phyloP scores from a whole-genome alignment of 129 eudicot species.

The Chrysanthemum makinoi region DNA sequence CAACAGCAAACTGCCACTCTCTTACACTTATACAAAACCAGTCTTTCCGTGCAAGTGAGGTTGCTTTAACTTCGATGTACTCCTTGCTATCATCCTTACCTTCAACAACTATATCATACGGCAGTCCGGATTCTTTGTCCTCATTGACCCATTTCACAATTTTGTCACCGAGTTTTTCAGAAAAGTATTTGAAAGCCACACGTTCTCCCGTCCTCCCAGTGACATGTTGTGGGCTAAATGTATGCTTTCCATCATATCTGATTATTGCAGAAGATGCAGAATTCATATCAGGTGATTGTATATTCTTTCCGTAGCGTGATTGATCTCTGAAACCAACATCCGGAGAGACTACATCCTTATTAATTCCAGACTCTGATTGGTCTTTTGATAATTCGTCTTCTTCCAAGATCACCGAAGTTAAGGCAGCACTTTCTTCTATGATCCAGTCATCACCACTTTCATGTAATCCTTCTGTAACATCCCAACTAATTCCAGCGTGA shows the following conservation, averaged over 20 bases:
- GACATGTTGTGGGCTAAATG: conserved; percentile 34
- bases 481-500: conserved; percentile 8
- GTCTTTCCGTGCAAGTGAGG: conserved; percentile 44
- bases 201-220: conserved; percentile 66
- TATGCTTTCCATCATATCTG: no score
- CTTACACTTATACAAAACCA: conserved; percentile 53
- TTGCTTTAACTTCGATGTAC: conserved; percentile 74
- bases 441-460: conserved; percentile 18
- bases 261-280: no score
- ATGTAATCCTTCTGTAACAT: conserved; percentile 14
- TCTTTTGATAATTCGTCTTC: conserved; percentile 15
- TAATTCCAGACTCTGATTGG: conserved; percentile 1
- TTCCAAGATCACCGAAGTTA: conserved; percentile 25
- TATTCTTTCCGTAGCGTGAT: no score
- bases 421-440: conserved; percentile 21
- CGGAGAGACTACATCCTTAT: background rate
- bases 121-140: conserved; percentile 61
- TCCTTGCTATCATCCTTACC: conserved; percentile 42
- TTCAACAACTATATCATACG: conserved; percentile 58
- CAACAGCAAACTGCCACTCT: conserved; percentile 72
- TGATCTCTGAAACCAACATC: background rate
- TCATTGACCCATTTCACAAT: conserved; percentile 69
- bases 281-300: no score
- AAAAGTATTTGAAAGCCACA: conserved; percentile 51
- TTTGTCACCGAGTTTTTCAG: conserved; percentile 27